A percentile compares a stretch with the other conserved stretches of the same genome.
phyloP scores from a whole-genome alignment of 371 early-diverging fungal species.

The Saksenaea vasiformis region DNA sequence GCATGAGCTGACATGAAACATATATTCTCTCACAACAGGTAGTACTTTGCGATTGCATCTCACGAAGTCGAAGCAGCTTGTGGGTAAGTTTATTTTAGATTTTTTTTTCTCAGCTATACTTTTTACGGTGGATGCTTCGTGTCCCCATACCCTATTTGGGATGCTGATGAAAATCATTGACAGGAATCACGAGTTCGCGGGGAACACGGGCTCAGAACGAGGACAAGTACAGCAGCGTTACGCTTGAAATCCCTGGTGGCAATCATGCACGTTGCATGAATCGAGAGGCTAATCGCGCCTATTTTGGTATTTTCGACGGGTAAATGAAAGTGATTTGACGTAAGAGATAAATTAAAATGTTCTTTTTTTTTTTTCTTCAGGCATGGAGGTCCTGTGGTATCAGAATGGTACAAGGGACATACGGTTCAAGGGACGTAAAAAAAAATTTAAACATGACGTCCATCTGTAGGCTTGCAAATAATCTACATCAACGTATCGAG shows the following conservation, averaged over 20 bases:
- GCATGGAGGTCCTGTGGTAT: constrained; percentile 48
- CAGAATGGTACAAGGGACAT: constrained; percentile 42
- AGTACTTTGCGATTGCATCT: constrained; percentile 30
- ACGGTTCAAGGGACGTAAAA: background rate
- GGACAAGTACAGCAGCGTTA: constrained; percentile 40
- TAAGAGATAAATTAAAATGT: background rate
- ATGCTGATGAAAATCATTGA: background rate
- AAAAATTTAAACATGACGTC: background rate
- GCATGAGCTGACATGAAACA: background rate
- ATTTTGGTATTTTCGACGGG: constrained; percentile 62
- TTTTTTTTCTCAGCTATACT: background rate
- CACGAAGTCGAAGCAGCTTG: constrained; percentile 28
- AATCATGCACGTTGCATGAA: constrained; percentile 20
- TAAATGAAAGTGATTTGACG: constrained; percentile 14
- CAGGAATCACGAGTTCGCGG: constrained; percentile 39
- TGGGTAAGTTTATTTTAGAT: constrained; percentile 19
- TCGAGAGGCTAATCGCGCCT: constrained; percentile 40
- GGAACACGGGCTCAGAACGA: constrained; percentile 53
- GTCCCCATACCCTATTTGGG: constrained; percentile 5
- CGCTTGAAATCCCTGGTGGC: constrained; percentile 32
- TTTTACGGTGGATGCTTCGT: background rate
- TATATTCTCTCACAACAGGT: constrained; percentile 2
- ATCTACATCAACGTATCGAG: constrained; percentile 50
- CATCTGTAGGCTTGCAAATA: constrained; percentile 35
- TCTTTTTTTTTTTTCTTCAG: constrained; percentile 22